phyloP scores from a whole-genome alignment of 179 eudicot genomes.

The Beta lomatogona region DNA sequence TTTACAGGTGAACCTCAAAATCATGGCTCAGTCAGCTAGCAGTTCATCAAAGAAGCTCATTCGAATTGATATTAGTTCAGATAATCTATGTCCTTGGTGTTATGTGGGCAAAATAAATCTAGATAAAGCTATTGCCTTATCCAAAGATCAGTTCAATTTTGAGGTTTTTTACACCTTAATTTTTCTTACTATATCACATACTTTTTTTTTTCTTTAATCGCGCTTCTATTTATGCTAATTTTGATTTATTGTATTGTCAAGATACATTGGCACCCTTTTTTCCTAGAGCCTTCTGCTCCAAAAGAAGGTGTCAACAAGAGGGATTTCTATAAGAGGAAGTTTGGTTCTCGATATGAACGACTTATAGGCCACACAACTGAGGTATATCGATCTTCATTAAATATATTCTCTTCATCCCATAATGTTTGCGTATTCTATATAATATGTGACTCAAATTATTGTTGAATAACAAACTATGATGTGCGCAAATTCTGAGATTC shows the following conservation, averaged over 20 bases:
- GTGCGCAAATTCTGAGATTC: no score
- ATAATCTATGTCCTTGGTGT: slow-evolving; percentile 94
- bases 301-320: slow-evolving; percentile 76
- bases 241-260: slow-evolving; percentile 21
- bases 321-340: slow-evolving; percentile 57
- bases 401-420: not conserved
- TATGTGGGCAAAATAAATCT: slow-evolving; percentile 89
- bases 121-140: slow-evolving; percentile 71
- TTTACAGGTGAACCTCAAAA: slow-evolving; percentile 24
- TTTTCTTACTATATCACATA: not conserved
- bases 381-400: slow-evolving; percentile 41
- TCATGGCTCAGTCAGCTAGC: slow-evolving; percentile 57
- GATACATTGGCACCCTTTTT: slow-evolving; percentile 83
- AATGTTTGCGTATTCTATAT: not conserved
- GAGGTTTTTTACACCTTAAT: slow-evolving; percentile 49
- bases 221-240: not conserved
- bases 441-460: no score
- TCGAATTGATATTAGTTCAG: slow-evolving; percentile 70
- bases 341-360: slow-evolving; percentile 55
- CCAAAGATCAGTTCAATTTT: slow-evolving; percentile 60
- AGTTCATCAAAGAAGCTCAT: slow-evolving; percentile 58
- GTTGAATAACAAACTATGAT: no score
- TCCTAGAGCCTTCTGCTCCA: slow-evolving; percentile 76
- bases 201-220: not conserved
- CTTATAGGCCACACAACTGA: slow-evolving; percentile 57